Evolutionary conservation across 169 alveolate species (phyloP), one percentile per base, ranked within the genome.

Genomic region (Plasmodium vinckei): DNA sequence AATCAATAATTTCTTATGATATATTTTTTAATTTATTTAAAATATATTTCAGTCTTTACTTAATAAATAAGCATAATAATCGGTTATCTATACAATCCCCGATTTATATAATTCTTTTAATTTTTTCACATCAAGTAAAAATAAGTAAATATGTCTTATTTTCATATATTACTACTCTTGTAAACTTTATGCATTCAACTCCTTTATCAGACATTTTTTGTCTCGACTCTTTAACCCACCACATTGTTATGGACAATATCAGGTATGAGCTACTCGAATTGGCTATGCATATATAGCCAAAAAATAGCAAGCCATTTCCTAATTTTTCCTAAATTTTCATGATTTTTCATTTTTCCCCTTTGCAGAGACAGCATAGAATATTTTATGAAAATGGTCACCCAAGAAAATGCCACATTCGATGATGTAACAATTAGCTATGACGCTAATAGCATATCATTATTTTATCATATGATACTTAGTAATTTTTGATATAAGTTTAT

Each of bases 351-450:
- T 33, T 33, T 73, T 21, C 51, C 25, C 63, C 68, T 33, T 63
- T 77, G 13, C 54, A 77, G 88, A 49, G 88, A 77, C 49, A 77
- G 88, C 54, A 69, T 77, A 56, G 69, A 77, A 9, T 77, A 63
- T 56, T 77, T 77, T 12, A 13, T 77, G 59, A 67, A 64, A 17
- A 63, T 25, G 27, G 21, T 33, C 39, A 23, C 21, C 19, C 17
- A 77, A 57, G 88, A 77, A 25, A 42, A 27, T 12, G 49, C 65
- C 57, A n/a, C 46, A n/a, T 63, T 63, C 19, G 88, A 77, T n/a
- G 77, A 77, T 42, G 15, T 77, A 19, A 47, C 23, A 77, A 64
- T 77, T 56, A 77, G 39, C 12, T 77, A 49, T 57, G 75, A 64
- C 53, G 67, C 69, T 49, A 61, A 77, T 42, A 44, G 70, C 5